Conservation (phyloP, 495 filamentous ascomycete genomes). For the Trichoderma asperelloides region DNA sequence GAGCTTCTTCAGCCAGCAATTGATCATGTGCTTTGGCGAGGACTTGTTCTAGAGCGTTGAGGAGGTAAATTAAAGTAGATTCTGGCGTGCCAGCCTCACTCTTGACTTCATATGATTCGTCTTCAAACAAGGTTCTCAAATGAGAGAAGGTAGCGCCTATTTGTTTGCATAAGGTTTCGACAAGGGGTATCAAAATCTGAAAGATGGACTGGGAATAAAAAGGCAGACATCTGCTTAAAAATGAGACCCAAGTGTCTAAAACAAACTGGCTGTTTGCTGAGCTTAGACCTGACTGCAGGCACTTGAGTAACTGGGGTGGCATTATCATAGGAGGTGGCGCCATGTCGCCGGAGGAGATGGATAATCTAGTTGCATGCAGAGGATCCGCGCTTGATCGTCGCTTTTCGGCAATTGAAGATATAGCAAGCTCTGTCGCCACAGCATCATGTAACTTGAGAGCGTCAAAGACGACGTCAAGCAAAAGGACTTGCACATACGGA, state of each 20-base stretch:
- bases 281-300: conserved; percentile 72
- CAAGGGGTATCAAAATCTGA: conserved; percentile 79
- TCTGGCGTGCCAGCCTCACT: conserved; percentile 43
- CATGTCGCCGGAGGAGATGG: conserved; percentile 20
- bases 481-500: conserved; percentile 59
- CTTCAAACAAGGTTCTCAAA: conserved; percentile 48
- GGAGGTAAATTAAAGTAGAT: conserved; percentile 60
- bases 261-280: conserved; percentile 64
- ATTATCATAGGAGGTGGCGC: conserved; percentile 40
- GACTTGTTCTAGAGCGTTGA: conserved; percentile 84
- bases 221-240: conserved; percentile 78
- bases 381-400: conserved; percentile 24
- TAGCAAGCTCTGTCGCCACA: conserved; percentile 32
- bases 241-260: conserved; percentile 81
- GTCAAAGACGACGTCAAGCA: conserved; percentile 67
- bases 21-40: conserved; percentile 82
- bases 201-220: conserved; percentile 76
- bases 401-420: conserved; percentile 35
- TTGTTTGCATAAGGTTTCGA: conserved; percentile 77
- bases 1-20: conserved; percentile 66
- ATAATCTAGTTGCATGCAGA: conserved; percentile 15
- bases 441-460: conserved; percentile 58
- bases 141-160: conserved; percentile 59
- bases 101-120: conserved; percentile 23
- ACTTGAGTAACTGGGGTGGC: conserved; percentile 70